Conservation (phyloP, 2,329 filamentous ascomycete species). For the Stachybotrys chartarum region DNA sequence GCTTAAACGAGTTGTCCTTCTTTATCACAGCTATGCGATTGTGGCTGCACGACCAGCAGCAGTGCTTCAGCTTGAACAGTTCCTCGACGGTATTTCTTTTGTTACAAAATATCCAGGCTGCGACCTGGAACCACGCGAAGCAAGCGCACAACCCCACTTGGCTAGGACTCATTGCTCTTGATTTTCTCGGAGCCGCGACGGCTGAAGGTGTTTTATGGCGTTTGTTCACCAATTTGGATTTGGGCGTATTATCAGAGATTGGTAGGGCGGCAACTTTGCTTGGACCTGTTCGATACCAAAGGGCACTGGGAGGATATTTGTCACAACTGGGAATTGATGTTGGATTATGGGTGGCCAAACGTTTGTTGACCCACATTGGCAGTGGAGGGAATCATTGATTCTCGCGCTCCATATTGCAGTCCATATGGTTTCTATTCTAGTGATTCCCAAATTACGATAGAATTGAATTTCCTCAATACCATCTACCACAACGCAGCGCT, state of each 20-base stretch:
- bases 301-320: neutral
- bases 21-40: neutral
- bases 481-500: neutral
- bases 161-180: conserved; percentile 2
- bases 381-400: neutral
- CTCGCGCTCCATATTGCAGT: neutral
- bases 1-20: neutral
- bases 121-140: conserved; percentile 1
- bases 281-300: conserved; percentile 3
- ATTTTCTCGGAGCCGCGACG: conserved; percentile 8
- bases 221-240: conserved; percentile 1
- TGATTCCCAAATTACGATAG: neutral
- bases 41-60: conserved; percentile 11
- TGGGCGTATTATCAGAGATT: conserved; percentile 3
- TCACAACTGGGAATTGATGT: neutral
- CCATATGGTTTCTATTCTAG: neutral
- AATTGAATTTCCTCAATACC: neutral
- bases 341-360: neutral
- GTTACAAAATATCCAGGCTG: conserved; percentile 8
- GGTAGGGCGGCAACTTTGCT: neutral
- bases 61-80: conserved; percentile 4
- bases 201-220: conserved; percentile 19
- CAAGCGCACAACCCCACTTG: conserved; percentile 2
- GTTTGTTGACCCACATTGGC: conserved; percentile 12
- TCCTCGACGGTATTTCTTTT: conserved; percentile 14